Evolutionary conservation across 1,284 basidiomycete genomes (phyloP), one percentile per base, ranked within the genome.

Genomic region (Tilletia horrida): DNA sequence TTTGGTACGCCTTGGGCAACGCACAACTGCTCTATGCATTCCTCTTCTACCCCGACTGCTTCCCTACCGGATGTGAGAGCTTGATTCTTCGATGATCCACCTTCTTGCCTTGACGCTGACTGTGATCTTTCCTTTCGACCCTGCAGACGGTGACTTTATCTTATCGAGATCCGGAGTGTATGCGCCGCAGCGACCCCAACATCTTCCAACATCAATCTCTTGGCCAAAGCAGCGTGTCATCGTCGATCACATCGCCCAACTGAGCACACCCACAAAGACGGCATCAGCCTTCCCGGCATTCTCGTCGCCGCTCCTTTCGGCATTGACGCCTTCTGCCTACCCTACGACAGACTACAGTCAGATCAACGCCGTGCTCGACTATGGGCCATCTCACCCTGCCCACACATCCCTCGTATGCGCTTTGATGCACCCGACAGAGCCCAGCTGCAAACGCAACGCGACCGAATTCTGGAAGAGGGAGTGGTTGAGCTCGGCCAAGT

Each of bases 311-410:
- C 70, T 77, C 0, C 70, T 79, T 2, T 76, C 77, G 16, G 70
- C 72, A 0, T 67, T 79, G 11, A 74, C 68, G 13, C 74, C 76
- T 18, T 66, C 71, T 13, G 68, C 67, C n/a, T 69, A 71, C 48
- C 76, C 76, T 0, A 73, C 73, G 8, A 72, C 72, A 0, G 62
- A 57, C n/a, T 76, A 71, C 55, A 13, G 66, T 16, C 62, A 69
- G 16, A 71, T 79, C 73, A 78, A 79, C 48, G 73, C 77, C 0
- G 65, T 79, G 7, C 64, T 79, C 25, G 77, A 79, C 67, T 78
- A 73, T 43, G 66, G 73, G 3, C 77, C 77, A 1, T 76, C 73
- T 0, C 77, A 79, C 45, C 77, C 77, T 0, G 75, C 71, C 4
- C 77, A 79, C 57, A 67, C 71, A 1, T 52, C 65, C 0, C 48